These are phyloP conservation scores for Backusella macrospora DNA, from an alignment of 192 early-diverging fungal genomes.

Conservation along the genomic window DNA sequence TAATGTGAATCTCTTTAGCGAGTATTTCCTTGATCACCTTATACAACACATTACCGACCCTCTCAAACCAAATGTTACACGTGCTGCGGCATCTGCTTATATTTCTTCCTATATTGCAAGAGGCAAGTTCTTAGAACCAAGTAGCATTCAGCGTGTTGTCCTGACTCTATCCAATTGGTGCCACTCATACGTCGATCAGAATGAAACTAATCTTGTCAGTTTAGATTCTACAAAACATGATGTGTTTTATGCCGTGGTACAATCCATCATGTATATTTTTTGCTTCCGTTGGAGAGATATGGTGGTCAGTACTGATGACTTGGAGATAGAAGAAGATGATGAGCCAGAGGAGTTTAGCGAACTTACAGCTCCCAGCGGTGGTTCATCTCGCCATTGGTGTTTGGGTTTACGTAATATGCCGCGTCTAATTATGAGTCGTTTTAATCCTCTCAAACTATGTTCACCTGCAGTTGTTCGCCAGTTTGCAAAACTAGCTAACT, in stretches of 20 bases:
- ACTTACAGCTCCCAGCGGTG: constrained; percentile 10
- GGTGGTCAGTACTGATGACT: constrained; percentile 32
- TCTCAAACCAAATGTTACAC: constrained; percentile 63
- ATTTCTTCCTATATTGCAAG: constrained; percentile 86
- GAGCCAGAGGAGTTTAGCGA: constrained; percentile 17
- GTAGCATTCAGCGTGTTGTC: constrained; percentile 65
- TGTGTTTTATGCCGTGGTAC: constrained; percentile 86
- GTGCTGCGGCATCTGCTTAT: constrained; percentile 84
- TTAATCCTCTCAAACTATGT: constrained; percentile 83
- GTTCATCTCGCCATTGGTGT: constrained; percentile 55
- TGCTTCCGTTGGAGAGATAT: constrained; percentile 93
- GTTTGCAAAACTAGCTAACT: constrained; percentile 81
- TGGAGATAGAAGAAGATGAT: constrained; percentile 36
- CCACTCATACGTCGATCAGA: constrained; percentile 64
- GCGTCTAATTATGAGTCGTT: constrained; percentile 70
- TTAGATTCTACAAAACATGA: constrained; percentile 65
- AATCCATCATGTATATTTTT: constrained; percentile 91
- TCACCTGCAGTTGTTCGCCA: constrained; percentile 76
- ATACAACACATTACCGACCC: constrained; percentile 60
- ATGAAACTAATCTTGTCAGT: constrained; percentile 50
- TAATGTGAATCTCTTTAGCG: constrained; percentile 60
- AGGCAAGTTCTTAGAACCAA: constrained; percentile 68
- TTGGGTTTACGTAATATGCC: constrained; percentile 66
- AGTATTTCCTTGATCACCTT: constrained; percentile 78
- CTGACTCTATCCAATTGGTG: constrained; percentile 69